Conservation (phyloP, 1,139 yeast species). For the Debaryomyces nepalensis region DNA sequence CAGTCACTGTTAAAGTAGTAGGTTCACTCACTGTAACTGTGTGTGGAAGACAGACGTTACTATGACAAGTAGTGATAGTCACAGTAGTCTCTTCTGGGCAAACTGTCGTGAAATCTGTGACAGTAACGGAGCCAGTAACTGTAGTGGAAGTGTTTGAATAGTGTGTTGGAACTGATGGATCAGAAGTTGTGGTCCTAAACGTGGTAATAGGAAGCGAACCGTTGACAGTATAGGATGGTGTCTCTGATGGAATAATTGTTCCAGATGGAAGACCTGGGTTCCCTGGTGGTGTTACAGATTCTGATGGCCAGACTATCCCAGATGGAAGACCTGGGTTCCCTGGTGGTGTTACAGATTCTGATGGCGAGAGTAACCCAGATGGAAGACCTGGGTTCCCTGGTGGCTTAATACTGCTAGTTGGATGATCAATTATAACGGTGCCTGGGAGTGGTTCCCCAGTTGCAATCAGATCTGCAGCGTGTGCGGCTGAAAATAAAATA, state of each 20-base stretch:
- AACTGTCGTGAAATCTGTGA: slow-evolving; percentile 43
- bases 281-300: too few species aligned
- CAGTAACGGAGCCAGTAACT: slow-evolving; percentile 15
- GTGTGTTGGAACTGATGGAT: not conserved
- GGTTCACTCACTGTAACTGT: slow-evolving; percentile 39
- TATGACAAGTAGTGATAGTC: slow-evolving; percentile 36
- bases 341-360: too few species aligned
- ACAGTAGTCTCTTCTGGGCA: slow-evolving; percentile 41
- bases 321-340: slow-evolving; percentile 1
- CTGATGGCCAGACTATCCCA: not conserved
- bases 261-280: not conserved
- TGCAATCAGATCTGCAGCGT: slow-evolving; percentile 20
- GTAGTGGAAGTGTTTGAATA: slow-evolving; percentile 14
- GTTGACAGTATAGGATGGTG: not conserved
- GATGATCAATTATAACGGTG: slow-evolving; percentile 19
- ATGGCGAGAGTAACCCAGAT: not conserved
- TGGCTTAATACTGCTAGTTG: not conserved
- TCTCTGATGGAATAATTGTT: slow-evolving; percentile 6
- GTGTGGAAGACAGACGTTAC: slow-evolving; percentile 22
- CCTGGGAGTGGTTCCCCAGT: slow-evolving; percentile 27
- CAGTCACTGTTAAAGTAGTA: slow-evolving; percentile 41
- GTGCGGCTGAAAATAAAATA: slow-evolving; percentile 21
- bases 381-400: slow-evolving; percentile 11
- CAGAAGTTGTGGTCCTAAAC: not conserved
- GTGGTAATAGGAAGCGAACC: not conserved